A percentile compares a stretch with the other conserved stretches of the same genome.
phyloP scores from a whole-genome alignment of 805 yeast species.

The Wickerhamiella azyma region DNA sequence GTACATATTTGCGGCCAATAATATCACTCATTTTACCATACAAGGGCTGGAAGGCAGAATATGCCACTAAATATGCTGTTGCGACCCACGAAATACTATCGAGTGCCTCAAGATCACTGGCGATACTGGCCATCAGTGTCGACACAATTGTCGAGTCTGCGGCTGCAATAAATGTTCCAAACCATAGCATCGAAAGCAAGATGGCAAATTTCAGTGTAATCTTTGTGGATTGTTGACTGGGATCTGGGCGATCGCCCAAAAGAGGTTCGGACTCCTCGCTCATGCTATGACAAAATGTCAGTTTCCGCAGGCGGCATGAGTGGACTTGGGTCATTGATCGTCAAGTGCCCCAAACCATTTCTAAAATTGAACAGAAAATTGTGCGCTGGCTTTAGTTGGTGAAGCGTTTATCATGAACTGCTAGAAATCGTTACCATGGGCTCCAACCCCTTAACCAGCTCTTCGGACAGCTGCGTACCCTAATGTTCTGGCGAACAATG shows the following conservation, averaged over 20 bases:
- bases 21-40: slow-evolving; percentile 61
- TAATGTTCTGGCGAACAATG: too few species aligned
- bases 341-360: too few species aligned
- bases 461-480: too few species aligned
- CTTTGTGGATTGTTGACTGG: not conserved
- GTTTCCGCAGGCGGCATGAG: too few species aligned
- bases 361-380: too few species aligned
- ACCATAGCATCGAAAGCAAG: slow-evolving; percentile 15
- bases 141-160: slow-evolving; percentile 50
- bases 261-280: not conserved
- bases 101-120: slow-evolving; percentile 43
- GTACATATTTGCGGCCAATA: slow-evolving; percentile 28
- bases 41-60: slow-evolving; percentile 61
- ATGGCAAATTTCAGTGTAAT: not conserved
- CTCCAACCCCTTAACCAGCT: too few species aligned
- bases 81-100: slow-evolving; percentile 55
- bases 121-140: slow-evolving; percentile 43
- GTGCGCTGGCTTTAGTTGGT: too few species aligned
- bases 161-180: slow-evolving; percentile 34
- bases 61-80: slow-evolving; percentile 52
- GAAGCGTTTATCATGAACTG: too few species aligned
- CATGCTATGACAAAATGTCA: too few species aligned
- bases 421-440: too few species aligned
- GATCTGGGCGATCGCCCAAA: not conserved
- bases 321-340: too few species aligned